Conservation (phyloP, 768 basidiomycete genomes). For the Tephrocybe sp. region DNA sequence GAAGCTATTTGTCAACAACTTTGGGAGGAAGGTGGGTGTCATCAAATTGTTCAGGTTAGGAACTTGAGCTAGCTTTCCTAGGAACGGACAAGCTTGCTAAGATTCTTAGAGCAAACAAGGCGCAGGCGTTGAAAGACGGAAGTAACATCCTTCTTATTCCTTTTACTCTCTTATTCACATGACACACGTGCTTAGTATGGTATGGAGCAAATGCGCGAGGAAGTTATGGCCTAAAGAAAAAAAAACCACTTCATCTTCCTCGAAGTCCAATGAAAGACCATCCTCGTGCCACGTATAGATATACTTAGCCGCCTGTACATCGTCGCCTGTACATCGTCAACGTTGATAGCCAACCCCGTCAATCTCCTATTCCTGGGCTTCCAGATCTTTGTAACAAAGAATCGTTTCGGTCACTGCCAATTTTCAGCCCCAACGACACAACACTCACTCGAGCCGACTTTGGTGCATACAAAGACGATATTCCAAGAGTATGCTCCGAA, state of each 20-base stretch:
- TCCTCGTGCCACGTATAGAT: background rate
- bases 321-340: background rate
- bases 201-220: conserved; percentile 23
- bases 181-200: conserved; percentile 6
- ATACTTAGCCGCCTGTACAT: too few species aligned
- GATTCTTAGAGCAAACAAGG: conserved; percentile 18
- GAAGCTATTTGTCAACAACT: conserved; percentile 12
- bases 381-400: conserved; percentile 15
- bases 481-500: conserved; percentile 8
- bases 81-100: conserved; percentile 1
- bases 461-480: conserved; percentile 1
- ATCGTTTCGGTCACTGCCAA: conserved; percentile 19
- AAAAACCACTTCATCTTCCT: conserved; percentile 12
- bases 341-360: background rate
- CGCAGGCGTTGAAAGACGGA: conserved; percentile 21
- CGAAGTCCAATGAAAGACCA: conserved; percentile 2
- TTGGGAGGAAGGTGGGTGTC: conserved; percentile 7
- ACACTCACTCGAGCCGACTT: conserved; percentile 8
- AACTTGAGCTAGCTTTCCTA: conserved; percentile 5
- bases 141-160: conserved; percentile 6
- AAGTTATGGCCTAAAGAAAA: conserved; percentile 15
- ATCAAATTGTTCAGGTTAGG: conserved; percentile 1
- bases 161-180: background rate
- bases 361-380: conserved; percentile 8
- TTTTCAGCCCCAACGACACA: conserved; percentile 8